These are phyloP conservation scores for Diaporthe vaccinii DNA, from an alignment of 2,329 filamentous ascomycete species.

Conservation along the genomic window DNA sequence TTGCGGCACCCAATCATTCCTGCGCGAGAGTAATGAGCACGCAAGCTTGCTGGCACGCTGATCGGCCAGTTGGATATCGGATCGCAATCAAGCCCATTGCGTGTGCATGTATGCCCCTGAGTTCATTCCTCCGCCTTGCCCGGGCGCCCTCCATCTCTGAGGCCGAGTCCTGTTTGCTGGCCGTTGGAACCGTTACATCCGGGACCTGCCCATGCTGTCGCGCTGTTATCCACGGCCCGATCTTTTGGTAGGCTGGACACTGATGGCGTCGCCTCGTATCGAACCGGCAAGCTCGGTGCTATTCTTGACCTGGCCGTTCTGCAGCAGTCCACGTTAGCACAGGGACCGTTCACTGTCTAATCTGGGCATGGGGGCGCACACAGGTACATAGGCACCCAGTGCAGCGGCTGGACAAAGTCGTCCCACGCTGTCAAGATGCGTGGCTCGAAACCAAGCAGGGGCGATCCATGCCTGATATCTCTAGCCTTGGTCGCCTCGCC, in stretches of 20 bases:
- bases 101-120: conserved; percentile 11
- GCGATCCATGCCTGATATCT: conserved; percentile 29
- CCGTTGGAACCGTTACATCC: conserved; percentile 28
- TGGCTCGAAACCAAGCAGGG: conserved; percentile 27
- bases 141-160: not conserved
- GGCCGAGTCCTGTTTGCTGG: not conserved
- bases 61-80: conserved; percentile 29
- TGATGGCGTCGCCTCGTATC: conserved; percentile 4
- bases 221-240: conserved; percentile 18
- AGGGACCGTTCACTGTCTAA: not conserved
- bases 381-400: conserved; percentile 15
- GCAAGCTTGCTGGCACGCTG: conserved; percentile 17
- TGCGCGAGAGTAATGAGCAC: conserved; percentile 12
- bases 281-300: conserved; percentile 27
- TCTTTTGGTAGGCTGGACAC: not conserved
- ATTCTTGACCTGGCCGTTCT: conserved; percentile 23
- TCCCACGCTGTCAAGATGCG: conserved; percentile 31
- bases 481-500: conserved; percentile 20
- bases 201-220: not conserved
- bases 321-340: conserved; percentile 8
- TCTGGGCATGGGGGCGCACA: conserved; percentile 18
- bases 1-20: conserved; percentile 22
- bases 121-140: conserved; percentile 1
- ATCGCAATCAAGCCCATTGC: conserved; percentile 25
- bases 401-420: not conserved